Percentiles rank a stretch among this genome's conserved stretches.
phyloP scores from a whole-genome alignment of 306 rosid species.

The Quercus aquifolioides region DNA sequence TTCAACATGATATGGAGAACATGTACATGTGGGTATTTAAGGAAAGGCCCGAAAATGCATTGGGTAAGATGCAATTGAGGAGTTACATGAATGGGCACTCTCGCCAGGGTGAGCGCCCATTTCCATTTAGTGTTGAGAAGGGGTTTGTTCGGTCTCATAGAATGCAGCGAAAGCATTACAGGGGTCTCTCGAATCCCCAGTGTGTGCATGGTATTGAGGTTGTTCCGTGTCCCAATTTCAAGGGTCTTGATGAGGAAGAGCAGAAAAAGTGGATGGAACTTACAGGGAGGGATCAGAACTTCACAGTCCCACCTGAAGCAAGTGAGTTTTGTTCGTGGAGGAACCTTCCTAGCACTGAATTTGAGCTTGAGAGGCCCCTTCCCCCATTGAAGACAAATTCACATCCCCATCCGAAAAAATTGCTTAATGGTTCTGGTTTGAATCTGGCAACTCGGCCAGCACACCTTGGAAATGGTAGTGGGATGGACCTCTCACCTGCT shows the following conservation, averaged over 20 bases:
- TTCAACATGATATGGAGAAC: slow-evolving; percentile 48
- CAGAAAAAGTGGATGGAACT: slow-evolving; percentile 42
- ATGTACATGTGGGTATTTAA: slow-evolving; percentile 49
- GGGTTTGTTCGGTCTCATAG: slow-evolving; percentile 36
- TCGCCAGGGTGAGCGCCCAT: slow-evolving; percentile 39
- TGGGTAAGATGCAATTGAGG: slow-evolving; percentile 46
- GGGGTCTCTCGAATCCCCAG: slow-evolving; percentile 43
- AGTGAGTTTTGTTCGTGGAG: slow-evolving; percentile 34
- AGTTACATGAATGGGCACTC: slow-evolving; percentile 46
- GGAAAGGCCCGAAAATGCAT: slow-evolving; percentile 43
- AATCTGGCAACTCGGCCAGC: slow-evolving; percentile 24
- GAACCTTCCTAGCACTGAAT: slow-evolving; percentile 37
- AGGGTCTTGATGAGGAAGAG: slow-evolving; percentile 36
- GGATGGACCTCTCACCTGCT: slow-evolving; percentile 26
- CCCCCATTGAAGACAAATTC: slow-evolving; percentile 22
- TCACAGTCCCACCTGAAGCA: slow-evolving; percentile 33
- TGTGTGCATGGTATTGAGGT: slow-evolving; percentile 39
- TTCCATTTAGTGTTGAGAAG: slow-evolving; percentile 37
- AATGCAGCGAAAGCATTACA: slow-evolving; percentile 44
- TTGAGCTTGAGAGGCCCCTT: slow-evolving; percentile 35
- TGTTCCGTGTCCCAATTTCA: slow-evolving; percentile 30
- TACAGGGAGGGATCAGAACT: slow-evolving; percentile 39
- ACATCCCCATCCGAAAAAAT: slow-evolving; percentile 22
- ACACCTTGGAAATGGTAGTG: slow-evolving; percentile 24
- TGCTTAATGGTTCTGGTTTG: slow-evolving; percentile 34